Evolutionary conservation across 2,329 filamentous ascomycete species (phyloP), one percentile per base, ranked within the genome.

Genomic region (Gnomoniopsis smithogilvyi): DNA sequence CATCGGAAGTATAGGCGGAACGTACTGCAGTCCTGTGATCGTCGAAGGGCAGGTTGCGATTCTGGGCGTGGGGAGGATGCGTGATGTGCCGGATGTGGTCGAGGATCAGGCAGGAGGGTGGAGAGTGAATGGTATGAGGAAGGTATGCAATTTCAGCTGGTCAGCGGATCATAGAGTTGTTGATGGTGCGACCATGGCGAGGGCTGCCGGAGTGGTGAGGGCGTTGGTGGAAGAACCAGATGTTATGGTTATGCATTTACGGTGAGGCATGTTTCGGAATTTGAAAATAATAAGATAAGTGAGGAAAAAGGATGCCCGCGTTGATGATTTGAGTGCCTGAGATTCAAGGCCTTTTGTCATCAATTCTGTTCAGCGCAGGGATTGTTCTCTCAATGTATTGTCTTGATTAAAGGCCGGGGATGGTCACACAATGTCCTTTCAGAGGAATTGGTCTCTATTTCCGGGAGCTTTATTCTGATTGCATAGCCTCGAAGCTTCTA

Each of bases 91-190:
- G 12, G 89, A 91, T 2, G 98, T 98, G 3, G 81, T 78, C 58
- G 80, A 79, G 62, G 80, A 79, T 52, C 68, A 75, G 64, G 72
- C 83, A 73, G 85, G 74, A 90, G 33, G 49, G 45, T 62, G 60
- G 60, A 38, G 19, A 36, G 54, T 62, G 14, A 56, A 19, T 22
- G 60, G 60, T 21, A 21, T 62, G 33, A 56, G 86, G 72, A 88
- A 96, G 68, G 83, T 96, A 62, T 88, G 89, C 71, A 92, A 96
- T 70, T 92, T 98, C 67, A 98, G 93, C 75, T 98, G 94, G 94
- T 94, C 91, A 72, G 94, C 94, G 6, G 93, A 98, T 74, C 95
- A 99, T 74, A 81, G 95, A 21, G 90, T 98, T 56, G 87, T 98
- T 50, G 95, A 99, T 74, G 95, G 95, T 2, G 94, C 94, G 50